Evolutionary conservation across 805 yeast species (phyloP).

Genomic region (Trichomonascus vanleenenianus): DNA sequence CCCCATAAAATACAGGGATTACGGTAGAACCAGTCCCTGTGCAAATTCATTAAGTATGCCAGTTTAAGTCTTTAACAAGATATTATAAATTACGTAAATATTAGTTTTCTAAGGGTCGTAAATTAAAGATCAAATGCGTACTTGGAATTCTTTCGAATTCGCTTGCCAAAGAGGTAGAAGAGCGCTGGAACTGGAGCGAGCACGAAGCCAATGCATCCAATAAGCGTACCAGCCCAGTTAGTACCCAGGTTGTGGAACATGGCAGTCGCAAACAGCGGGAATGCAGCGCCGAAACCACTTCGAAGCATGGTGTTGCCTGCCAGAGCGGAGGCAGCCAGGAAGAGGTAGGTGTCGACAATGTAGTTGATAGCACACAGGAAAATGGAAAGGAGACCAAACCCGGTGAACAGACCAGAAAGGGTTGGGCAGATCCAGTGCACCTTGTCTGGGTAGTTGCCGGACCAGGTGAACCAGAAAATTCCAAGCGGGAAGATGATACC

Average conservation of each 20-base stretch:
- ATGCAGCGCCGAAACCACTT: constrained; percentile 58
- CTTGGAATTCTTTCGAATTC: constrained; percentile 48
- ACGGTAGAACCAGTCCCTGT: no score
- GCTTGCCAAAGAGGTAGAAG: constrained; percentile 51
- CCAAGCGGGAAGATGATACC: constrained; percentile 68
- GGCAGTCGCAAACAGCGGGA: constrained; percentile 63
- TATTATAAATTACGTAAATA: background rate
- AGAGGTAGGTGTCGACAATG: constrained; percentile 60
- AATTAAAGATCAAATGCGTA: constrained; percentile 22
- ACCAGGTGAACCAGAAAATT: constrained; percentile 81
- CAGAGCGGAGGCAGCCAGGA: constrained; percentile 70
- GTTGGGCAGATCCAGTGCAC: constrained; percentile 84
- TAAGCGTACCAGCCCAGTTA: constrained; percentile 71
- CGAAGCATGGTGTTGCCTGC: constrained; percentile 69
- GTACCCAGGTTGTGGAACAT: constrained; percentile 64
- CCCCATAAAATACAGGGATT: no score
- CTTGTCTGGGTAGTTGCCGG: constrained; percentile 62
- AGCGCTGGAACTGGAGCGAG: constrained; percentile 63
- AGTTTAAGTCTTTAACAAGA: no score
- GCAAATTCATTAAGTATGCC: no score
- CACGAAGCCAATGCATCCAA: constrained; percentile 52
- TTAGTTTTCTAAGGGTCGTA: background rate
- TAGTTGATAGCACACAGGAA: constrained; percentile 67
- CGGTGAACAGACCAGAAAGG: constrained; percentile 53
- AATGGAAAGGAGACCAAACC: constrained; percentile 59